Base-by-base conservation (phyloP, 768 basidiomycete genomes). In the Nidula microcarpa region DNA sequence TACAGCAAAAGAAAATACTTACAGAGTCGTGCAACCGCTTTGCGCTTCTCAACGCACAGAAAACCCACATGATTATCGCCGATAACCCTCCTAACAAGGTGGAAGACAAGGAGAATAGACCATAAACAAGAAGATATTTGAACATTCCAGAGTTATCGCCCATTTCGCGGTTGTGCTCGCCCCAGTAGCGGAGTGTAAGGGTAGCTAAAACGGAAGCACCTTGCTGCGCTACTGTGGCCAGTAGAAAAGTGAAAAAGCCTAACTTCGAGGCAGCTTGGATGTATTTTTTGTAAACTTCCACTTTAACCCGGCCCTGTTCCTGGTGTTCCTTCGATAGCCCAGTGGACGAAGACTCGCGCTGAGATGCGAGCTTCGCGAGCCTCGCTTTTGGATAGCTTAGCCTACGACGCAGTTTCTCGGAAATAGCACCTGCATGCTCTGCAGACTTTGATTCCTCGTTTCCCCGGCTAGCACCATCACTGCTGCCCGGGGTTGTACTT, bases 291-390 rank as follows among this genome's bases (percentile, higher is more conserved):
- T 97, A 97, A 1, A 97, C 91, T 5, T 79, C 71, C 11, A 65
- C 60, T 68, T 93, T 93, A 53, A 96, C 94, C 23, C 78, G 80
- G 4, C 94, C 94, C 62, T 87, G 85, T 60, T 94, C 91, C 50
- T 74, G 77, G 64, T 91, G 87, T 63, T 91, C 89, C 60, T 84
- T 83, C 13, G 77, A 75, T 11, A 83, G 65, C 1, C 83, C 86
- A 30, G 73, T 68, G 0, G 76, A 71, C 33, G 70, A 58, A 2
- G 70, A 60, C 9, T 70, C 66, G 16, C 76, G 76, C 1, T 74
- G 57, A 8, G 74, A 61, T 2, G 75, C 65, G 7, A 70, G 64
- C 10, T 71, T 61, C 8, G 76, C 80, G 35, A 87, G 61, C 16
- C 70, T 69, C 9, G 89, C 81, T 55, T 78, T 81, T 43, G 71